Conservation (phyloP, 2,329 filamentous ascomycete species). For the Pyricularia sp. region DNA sequence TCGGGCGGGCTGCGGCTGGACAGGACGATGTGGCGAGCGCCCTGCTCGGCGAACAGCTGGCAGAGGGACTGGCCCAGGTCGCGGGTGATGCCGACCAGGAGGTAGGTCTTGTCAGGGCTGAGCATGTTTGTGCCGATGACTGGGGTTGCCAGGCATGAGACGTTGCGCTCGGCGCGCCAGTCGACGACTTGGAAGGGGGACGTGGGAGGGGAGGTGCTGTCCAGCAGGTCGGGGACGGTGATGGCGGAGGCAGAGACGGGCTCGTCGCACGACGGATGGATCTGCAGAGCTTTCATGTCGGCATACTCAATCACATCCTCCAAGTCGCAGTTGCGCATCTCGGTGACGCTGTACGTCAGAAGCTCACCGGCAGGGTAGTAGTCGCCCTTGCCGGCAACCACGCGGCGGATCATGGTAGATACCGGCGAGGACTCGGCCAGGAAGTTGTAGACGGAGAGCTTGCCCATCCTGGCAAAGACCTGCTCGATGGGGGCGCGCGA, state of each 20-base stretch:
- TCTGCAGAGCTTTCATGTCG: not conserved
- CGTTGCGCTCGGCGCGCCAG: slow-evolving; percentile 22
- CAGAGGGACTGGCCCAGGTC: slow-evolving; percentile 31
- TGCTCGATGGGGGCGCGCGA: slow-evolving; percentile 15
- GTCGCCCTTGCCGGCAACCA: slow-evolving; percentile 13
- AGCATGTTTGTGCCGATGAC: slow-evolving; percentile 13
- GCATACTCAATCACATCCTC: not conserved
- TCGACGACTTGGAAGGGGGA: slow-evolving; percentile 21
- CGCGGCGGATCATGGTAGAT: slow-evolving; percentile 12
- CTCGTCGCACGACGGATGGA: slow-evolving; percentile 6
- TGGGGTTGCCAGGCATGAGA: slow-evolving; percentile 12
- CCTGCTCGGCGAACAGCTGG: slow-evolving; percentile 22
- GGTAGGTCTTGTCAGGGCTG: slow-evolving; percentile 21
- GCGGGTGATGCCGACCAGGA: slow-evolving; percentile 27
- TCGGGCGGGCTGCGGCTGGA: slow-evolving; percentile 24
- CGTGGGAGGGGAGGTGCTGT: not conserved
- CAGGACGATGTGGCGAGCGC: slow-evolving; percentile 25
- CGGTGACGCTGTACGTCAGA: not conserved
- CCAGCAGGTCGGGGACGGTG: slow-evolving; percentile 13
- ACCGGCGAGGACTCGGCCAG: slow-evolving; percentile 14
- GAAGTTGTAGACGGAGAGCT: slow-evolving; percentile 20
- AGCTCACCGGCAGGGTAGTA: not conserved
- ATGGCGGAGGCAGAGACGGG: slow-evolving; percentile 10
- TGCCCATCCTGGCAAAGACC: slow-evolving; percentile 11
- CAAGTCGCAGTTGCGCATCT: not conserved